Evolutionary conservation across 441 rosid species (phyloP).

Genomic region (Jatropha podagrica): DNA sequence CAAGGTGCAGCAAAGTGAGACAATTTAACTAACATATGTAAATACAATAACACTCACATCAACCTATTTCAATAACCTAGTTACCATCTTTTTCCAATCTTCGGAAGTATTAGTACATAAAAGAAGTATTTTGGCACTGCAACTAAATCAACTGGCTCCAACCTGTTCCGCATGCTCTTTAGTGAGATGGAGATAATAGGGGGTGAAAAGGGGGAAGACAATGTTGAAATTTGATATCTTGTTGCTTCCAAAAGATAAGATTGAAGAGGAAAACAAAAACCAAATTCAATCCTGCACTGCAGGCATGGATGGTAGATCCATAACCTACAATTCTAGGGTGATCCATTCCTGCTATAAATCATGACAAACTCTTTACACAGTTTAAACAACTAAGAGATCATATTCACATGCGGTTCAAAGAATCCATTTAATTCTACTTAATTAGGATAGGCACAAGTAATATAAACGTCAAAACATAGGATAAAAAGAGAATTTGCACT

Average conservation of each 20-base stretch:
- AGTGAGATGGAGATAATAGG: background rate
- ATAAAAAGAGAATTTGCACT: background rate
- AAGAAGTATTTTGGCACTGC: background rate
- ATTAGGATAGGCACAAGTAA: background rate
- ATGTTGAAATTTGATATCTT: background rate
- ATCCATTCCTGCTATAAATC: background rate
- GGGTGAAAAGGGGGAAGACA: background rate
- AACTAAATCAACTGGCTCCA: background rate
- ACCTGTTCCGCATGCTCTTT: background rate
- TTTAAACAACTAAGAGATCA: background rate
- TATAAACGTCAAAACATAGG: background rate
- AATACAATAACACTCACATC: background rate
- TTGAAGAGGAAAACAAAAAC: background rate
- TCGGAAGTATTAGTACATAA: background rate
- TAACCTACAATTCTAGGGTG: background rate
- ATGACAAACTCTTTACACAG: background rate
- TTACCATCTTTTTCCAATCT: background rate
- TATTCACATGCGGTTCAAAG: background rate
- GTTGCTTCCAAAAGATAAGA: background rate
- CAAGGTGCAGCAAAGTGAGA: background rate
- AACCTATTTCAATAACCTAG: background rate
- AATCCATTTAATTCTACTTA: background rate
- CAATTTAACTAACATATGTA: background rate
- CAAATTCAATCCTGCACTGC: background rate
- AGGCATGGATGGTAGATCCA: background rate